Evolutionary conservation across 2,329 filamentous ascomycete genomes (phyloP), one percentile per base, ranked within the genome.

Genomic region (Coniochaeta pulveracea): DNA sequence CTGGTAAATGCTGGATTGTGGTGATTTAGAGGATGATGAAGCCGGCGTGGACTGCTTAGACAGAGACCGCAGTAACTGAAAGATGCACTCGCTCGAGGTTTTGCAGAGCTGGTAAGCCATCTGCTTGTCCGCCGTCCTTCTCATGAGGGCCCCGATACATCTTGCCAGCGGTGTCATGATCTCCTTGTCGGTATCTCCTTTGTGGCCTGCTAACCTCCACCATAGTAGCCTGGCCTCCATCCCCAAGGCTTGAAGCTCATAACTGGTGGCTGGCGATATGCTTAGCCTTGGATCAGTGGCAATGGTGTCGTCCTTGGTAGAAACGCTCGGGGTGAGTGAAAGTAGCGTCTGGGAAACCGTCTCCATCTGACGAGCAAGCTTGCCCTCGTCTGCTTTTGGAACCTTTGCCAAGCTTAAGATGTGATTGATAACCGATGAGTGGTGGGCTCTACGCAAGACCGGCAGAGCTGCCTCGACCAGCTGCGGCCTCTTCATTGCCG

Each of bases 281-380:
- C 66, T 72, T 6, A 75, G 51, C 17, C 66, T 62, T 7, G 62
- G 54, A 38, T 79, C 69, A 4, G 55, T 47, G 1, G 74, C 74
- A 2, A 62, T 42, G 4, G 52, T 53, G 45, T 88, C 82, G 25
- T 78, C 72, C 8, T 72, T 67, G 31, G 61, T 60, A 2, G 79
- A 74, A n/a, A 80, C 61, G 44, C 72, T 80, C 1, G 82, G 80
- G 18, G 76, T 71, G 2, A 86, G 55, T 1, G 74, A 69, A 1
- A 86, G 57, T 0, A 86, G 57, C 3, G 65, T 64, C 42, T 82
- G 76, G 0, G 78, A 75, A 2, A 85, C 48, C 0, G 64, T 66
- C 32, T 85, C 79, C 12, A 88, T 57, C 40, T 85, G 79, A 3
- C 72, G 73, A 8, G 72, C 64, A 12, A 66, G 61, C 47, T 82